These are phyloP conservation scores for Chlorella variabilis DNA, from an alignment of 163 green algal species.

Conservation along the genomic window DNA sequence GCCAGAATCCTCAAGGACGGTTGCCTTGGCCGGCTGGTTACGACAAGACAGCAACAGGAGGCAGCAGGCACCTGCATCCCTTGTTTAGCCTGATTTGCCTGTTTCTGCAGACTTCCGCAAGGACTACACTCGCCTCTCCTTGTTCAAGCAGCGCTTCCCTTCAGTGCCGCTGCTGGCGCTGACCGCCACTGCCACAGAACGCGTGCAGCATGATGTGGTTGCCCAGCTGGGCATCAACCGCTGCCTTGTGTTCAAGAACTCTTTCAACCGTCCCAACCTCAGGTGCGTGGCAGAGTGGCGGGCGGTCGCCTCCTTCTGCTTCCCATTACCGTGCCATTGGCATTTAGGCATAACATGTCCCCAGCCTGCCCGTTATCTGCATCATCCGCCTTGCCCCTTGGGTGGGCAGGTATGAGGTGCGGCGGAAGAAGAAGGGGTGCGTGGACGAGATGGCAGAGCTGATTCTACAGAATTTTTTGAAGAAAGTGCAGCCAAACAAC, in stretches of 20 bases:
- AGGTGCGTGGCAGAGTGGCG: slow-evolving; percentile 36
- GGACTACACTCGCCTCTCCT: slow-evolving; percentile 75
- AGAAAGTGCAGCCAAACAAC: slow-evolving; percentile 15
- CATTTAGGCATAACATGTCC: no score
- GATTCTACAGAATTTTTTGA: slow-evolving; percentile 37
- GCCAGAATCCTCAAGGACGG: no score
- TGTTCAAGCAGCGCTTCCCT: slow-evolving; percentile 84
- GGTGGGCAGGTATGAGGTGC: slow-evolving; percentile 92
- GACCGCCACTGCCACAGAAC: slow-evolving; percentile 86
- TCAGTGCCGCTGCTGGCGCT: slow-evolving; percentile 87
- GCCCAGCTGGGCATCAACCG: slow-evolving; percentile 76
- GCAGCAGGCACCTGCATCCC: no score
- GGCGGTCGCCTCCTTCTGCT: no score
- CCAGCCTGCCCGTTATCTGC: no score
- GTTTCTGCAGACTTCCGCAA: slow-evolving; percentile 80
- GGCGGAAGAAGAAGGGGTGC: slow-evolving; percentile 76
- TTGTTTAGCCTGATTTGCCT: background rate
- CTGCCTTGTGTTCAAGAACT: slow-evolving; percentile 84
- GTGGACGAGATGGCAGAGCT: slow-evolving; percentile 65
- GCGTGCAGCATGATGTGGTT: slow-evolving; percentile 85
- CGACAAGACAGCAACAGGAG: no score
- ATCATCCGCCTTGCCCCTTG: background rate
- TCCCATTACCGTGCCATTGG: no score
- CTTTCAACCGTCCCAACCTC: slow-evolving; percentile 92
- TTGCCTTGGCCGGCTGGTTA: no score